Conservation (phyloP, 2,329 filamentous ascomycete genomes). For the Triangularia setosa region DNA sequence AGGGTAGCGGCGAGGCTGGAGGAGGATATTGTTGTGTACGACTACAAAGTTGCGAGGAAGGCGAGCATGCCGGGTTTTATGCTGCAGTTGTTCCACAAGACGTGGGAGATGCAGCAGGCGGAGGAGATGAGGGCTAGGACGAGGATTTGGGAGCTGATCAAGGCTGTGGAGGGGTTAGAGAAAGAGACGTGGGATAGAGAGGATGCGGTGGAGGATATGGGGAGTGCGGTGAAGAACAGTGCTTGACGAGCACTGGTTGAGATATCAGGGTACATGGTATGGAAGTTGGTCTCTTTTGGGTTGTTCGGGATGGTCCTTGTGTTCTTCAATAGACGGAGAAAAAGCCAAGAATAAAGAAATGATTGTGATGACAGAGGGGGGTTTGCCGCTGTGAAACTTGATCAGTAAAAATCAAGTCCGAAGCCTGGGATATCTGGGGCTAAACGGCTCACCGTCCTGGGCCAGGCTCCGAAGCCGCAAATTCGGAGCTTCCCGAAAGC, state of each 20-base stretch:
- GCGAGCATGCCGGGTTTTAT: constrained; percentile 40
- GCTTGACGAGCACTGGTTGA: neutral
- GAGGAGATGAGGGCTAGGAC: constrained; percentile 49
- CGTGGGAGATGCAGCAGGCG: constrained; percentile 49
- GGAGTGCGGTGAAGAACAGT: constrained; percentile 36
- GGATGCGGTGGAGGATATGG: constrained; percentile 69
- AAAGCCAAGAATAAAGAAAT: neutral
- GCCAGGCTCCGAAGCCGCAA: neutral
- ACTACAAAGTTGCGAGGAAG: constrained; percentile 44
- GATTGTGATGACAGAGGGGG: neutral
- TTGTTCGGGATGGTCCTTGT: neutral
- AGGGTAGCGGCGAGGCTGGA: constrained; percentile 68
- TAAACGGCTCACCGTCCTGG: neutral
- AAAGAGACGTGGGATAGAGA: constrained; percentile 67
- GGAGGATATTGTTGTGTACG: constrained; percentile 78
- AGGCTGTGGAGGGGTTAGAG: constrained; percentile 61
- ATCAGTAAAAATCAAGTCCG: neutral
- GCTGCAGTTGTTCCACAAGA: constrained; percentile 34
- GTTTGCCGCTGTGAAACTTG: neutral
- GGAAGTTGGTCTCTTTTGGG: neutral
- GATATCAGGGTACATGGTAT: neutral
- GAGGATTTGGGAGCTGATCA: constrained; percentile 54
- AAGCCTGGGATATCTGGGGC: neutral
- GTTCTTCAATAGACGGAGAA: neutral
- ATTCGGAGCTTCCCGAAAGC: neutral